Evolutionary conservation across 257 asterid species (phyloP).

Genomic region (Plectranthus barbatus): DNA sequence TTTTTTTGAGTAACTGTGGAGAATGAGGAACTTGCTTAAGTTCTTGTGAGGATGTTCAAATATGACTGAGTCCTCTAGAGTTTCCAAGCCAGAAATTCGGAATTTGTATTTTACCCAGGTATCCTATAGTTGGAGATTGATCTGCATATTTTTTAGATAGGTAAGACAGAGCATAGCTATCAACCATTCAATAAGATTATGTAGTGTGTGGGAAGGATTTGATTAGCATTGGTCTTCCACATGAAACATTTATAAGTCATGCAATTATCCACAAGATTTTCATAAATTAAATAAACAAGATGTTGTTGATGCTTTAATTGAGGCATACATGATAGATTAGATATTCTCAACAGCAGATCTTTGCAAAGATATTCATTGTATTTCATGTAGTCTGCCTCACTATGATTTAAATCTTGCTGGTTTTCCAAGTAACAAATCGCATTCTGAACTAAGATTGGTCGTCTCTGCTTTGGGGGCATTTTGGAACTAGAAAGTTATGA

Average conservation of each 20-base stretch:
- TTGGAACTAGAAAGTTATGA: conserved; percentile 53
- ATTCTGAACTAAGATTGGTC: conserved; percentile 65
- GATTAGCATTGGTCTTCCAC: neutral
- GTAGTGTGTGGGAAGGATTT: neutral
- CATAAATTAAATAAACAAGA: conserved; percentile 86
- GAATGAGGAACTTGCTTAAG: conserved; percentile 44
- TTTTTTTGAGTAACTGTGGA: conserved; percentile 32
- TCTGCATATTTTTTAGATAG: neutral
- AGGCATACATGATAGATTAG: conserved; percentile 76
- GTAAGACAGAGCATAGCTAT: neutral
- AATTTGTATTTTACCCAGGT: conserved; percentile 75
- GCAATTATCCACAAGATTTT: conserved; percentile 97
- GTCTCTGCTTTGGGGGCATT: conserved; percentile 58
- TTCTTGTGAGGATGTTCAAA: conserved; percentile 46
- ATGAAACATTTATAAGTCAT: neutral
- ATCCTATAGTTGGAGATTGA: neutral
- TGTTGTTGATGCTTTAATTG: conserved; percentile 66
- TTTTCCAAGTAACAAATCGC: conserved; percentile 22
- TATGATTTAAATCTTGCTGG: conserved; percentile 44
- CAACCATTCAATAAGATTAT: neutral
- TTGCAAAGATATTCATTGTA: neutral
- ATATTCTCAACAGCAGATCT: conserved; percentile 60
- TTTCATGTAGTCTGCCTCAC: conserved; percentile 18
- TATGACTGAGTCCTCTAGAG: conserved; percentile 40
- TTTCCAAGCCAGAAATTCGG: conserved; percentile 77